Percentiles rank a stretch among this genome's conserved stretches.
These are phyloP conservation scores for Microglena sp. DNA, from an alignment of 139 green algal genomes.

Conservation along the genomic window DNA sequence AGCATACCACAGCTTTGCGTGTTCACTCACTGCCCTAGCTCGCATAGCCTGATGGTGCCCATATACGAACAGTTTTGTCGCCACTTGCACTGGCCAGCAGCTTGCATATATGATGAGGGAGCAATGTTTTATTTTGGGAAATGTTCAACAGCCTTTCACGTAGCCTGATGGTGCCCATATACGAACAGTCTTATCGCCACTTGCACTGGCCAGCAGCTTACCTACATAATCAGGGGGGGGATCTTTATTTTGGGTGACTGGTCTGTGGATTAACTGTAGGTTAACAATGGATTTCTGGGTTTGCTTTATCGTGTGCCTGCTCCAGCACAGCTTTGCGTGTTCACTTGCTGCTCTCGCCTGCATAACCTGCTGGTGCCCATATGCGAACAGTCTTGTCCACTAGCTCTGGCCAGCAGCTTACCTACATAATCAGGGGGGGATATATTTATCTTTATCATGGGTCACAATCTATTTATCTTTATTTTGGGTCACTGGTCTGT, in stretches of 20 bases:
- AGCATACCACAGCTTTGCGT: constrained; percentile 64
- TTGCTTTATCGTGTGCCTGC: constrained; percentile 64
- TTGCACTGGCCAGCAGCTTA: constrained; percentile 83
- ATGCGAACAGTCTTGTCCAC: constrained; percentile 85
- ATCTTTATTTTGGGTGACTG: too few species aligned
- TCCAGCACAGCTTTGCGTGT: constrained; percentile 65
- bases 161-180: constrained; percentile 53
- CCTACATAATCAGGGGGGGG: too few species aligned
- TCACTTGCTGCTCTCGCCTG: constrained; percentile 18
- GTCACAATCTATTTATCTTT: too few species aligned
- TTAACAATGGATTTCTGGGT: too few species aligned
- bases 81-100: constrained; percentile 80
- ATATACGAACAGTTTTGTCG: constrained; percentile 86
- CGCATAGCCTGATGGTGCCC: constrained; percentile 21
- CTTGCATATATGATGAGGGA: too few species aligned
- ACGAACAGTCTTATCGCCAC: constrained; percentile 79
- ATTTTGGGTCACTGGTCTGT: too few species aligned
- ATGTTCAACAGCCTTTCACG: constrained; percentile 46
- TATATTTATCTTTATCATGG: too few species aligned
- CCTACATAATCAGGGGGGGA: too few species aligned
- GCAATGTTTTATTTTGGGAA: too few species aligned
- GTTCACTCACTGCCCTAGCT: constrained; percentile 19
- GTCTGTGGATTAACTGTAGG: too few species aligned
- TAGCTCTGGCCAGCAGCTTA: constrained; percentile 83
- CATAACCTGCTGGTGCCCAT: constrained; percentile 39